Evolutionary conservation across 306 rosid genomes (phyloP), one percentile per base, ranked within the genome.

Genomic region (Medicago lupulina): DNA sequence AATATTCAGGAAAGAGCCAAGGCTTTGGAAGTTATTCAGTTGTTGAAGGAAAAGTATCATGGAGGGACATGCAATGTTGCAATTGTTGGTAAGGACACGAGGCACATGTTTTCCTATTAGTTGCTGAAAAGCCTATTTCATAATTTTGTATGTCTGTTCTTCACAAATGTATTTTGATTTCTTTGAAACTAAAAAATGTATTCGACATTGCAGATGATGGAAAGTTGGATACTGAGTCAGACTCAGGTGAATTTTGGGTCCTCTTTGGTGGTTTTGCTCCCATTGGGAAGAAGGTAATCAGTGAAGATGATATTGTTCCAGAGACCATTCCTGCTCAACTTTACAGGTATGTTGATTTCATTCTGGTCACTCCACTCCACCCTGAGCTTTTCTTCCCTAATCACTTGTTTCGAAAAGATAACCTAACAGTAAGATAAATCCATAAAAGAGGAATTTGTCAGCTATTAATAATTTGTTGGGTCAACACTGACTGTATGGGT

Each of bases 211-310:
- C 83, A 96, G 99, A 96, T 85, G 99, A 96, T 88, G 99, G 99
- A 69, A 96, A 96, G 88, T 82, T 96, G 75, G 99, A 96, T 73
- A 96, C 99, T 1, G 99, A 96, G 85, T 96, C 99, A 1, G 99
- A 96, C 83, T 96, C 99, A 0, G 99, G 99, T 76, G 99, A 96
- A 77, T 96, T 96, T 78, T 96, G 99, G 99, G 98, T 96, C 81
- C 97, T 96, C 81, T 88, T 96, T 69, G 99, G 99, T 79, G 99
- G 99, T 68, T 96, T 96, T 83, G 99, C 99, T 75, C 99, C 99
- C 43, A 96, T 96, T 79, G 97, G 92, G 72, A 96, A 96, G 90
- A 96, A 92, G 86, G 89, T 96, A 47, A 72, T 83, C 28, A 43
- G 79, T 39, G 99, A 96, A 77, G 99, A 96, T 83, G 99, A 96